Evolutionary conservation across 306 rosid species (phyloP).

Genomic region (Cucurbita ficifolia): DNA sequence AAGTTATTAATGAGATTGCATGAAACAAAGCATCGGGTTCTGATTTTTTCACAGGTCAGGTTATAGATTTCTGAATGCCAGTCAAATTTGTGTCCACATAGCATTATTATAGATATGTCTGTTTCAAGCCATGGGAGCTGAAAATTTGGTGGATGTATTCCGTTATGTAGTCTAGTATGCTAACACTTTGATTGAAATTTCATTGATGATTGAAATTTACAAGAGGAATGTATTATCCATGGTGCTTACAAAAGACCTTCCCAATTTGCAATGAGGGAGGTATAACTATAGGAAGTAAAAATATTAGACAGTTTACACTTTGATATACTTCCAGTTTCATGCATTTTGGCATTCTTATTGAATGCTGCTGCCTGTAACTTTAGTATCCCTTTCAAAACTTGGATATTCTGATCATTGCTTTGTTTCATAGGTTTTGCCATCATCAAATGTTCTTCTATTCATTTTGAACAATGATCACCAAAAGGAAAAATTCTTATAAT

Average conservation of each 20-base stretch:
- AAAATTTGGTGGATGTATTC: background rate
- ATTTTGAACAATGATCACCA: background rate
- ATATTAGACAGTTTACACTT: background rate
- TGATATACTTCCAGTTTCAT: background rate
- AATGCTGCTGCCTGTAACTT: background rate
- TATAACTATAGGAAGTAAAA: too few species aligned
- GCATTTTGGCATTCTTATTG: background rate
- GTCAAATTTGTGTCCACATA: background rate
- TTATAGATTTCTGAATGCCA: background rate
- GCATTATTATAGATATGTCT: background rate
- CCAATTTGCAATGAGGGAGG: too few species aligned
- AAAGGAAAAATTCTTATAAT: background rate
- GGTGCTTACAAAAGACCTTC: too few species aligned
- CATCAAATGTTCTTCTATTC: background rate
- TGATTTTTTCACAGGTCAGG: conserved; percentile 94
- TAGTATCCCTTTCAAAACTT: background rate
- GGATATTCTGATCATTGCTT: background rate
- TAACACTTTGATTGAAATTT: too few species aligned
- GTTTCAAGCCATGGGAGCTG: background rate
- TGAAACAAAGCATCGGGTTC: conserved; percentile 91
- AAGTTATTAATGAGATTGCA: conserved; percentile 87
- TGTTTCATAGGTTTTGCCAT: background rate
- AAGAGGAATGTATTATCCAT: too few species aligned
- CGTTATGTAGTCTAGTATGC: background rate
- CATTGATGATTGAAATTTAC: too few species aligned